These are phyloP conservation scores for Suzukiozyma palmioleophila DNA, from an alignment of 1,139 yeast species.

Conservation along the genomic window DNA sequence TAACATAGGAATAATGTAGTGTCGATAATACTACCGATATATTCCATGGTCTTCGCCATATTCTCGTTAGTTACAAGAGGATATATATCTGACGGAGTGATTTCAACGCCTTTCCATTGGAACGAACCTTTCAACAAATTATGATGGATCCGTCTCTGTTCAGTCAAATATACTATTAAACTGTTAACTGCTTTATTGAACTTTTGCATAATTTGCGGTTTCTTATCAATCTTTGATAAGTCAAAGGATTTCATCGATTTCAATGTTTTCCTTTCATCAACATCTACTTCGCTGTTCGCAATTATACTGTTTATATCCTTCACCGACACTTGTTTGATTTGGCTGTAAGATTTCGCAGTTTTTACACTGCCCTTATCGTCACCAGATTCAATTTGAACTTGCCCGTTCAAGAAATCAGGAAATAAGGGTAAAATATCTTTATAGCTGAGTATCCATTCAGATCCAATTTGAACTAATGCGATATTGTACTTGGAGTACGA, in stretches of 20 bases:
- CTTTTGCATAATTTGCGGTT: slow-evolving; percentile 21
- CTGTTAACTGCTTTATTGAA: slow-evolving; percentile 46
- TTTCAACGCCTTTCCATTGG: slow-evolving; percentile 42
- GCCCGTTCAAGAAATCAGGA: slow-evolving; percentile 38
- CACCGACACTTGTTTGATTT: slow-evolving; percentile 23
- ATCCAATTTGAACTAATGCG: slow-evolving; percentile 37
- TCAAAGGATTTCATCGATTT: slow-evolving; percentile 3
- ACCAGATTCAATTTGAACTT: slow-evolving; percentile 7
- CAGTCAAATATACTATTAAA: slow-evolving; percentile 53
- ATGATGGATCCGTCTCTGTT: slow-evolving; percentile 46
- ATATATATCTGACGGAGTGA: slow-evolving; percentile 39
- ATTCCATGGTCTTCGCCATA: slow-evolving; percentile 11
- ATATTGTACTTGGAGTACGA: slow-evolving; percentile 36
- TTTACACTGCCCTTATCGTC: slow-evolving; percentile 4
- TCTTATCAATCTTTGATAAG: slow-evolving; percentile 5
- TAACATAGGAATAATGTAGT: slow-evolving; percentile 78
- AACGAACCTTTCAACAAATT: slow-evolving; percentile 34
- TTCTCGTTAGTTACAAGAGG: slow-evolving; percentile 12
- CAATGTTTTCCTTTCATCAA: slow-evolving; percentile 9
- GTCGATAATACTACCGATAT: slow-evolving; percentile 56
- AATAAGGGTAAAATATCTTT: slow-evolving; percentile 32
- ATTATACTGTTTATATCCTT: slow-evolving; percentile 24
- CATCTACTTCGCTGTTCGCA: slow-evolving; percentile 28
- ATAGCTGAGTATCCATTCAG: slow-evolving; percentile 40
- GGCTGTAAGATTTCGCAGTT: slow-evolving; percentile 12